These are phyloP conservation scores for Ganoderma meredithae DNA, from an alignment of 1,284 basidiomycete genomes.

Conservation along the genomic window DNA sequence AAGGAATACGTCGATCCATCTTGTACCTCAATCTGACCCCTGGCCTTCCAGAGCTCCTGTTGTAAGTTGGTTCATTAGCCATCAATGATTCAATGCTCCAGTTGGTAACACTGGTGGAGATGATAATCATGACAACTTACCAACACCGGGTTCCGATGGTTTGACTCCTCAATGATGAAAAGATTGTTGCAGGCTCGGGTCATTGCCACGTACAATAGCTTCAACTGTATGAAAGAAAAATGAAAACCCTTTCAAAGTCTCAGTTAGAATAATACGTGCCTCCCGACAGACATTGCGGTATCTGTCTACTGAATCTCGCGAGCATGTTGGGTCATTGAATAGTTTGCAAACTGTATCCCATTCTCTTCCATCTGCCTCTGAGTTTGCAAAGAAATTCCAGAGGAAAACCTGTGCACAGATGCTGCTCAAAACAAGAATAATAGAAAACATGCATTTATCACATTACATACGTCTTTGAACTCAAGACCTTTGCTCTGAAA, in stretches of 20 bases:
- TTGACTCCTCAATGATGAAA: constrained; percentile 69
- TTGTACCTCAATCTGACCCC: neutral
- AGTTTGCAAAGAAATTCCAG: constrained; percentile 76
- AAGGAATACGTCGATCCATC: neutral
- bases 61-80: neutral
- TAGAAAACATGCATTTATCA: neutral
- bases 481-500: constrained; percentile 80
- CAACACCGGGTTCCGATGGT: constrained; percentile 61
- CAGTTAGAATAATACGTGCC: constrained; percentile 42
- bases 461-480: constrained; percentile 65
- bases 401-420: constrained; percentile 59
- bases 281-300: constrained; percentile 68
- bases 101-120: constrained; percentile 22
- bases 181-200: constrained; percentile 71
- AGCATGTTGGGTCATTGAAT: constrained; percentile 44
- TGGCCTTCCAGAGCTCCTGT: neutral
- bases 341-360: constrained; percentile 66
- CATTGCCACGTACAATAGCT: constrained; percentile 72
- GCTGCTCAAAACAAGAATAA: neutral
- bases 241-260: neutral
- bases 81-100: neutral
- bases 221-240: constrained; percentile 51
- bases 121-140: constrained; percentile 44
- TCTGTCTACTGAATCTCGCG: constrained; percentile 52
- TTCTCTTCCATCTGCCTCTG: constrained; percentile 51